Conservation (phyloP, 2,329 filamentous ascomycete species). For the Pseudopithomyces chartarum region DNA sequence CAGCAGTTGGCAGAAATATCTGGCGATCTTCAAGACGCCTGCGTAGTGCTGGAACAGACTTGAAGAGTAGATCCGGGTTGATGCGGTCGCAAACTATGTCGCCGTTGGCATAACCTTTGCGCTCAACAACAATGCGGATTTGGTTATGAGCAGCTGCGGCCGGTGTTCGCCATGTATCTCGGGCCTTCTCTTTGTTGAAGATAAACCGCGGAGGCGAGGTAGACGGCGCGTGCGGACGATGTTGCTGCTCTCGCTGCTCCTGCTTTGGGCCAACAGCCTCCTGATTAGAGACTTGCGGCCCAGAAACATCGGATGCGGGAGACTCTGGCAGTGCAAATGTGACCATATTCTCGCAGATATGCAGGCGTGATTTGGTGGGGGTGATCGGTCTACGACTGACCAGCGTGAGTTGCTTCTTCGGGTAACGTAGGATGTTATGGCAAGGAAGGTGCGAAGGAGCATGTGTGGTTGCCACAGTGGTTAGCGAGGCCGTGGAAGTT, state of each 20-base stretch:
- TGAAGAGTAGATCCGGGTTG: slow-evolving; percentile 4
- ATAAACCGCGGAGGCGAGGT: slow-evolving; percentile 2
- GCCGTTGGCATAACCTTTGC: slow-evolving; percentile 6
- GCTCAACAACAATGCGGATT: slow-evolving; percentile 10
- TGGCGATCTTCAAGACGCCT: slow-evolving; percentile 1
- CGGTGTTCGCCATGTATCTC: slow-evolving; percentile 5
- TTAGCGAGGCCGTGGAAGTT: not conserved
- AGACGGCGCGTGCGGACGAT: not conserved
- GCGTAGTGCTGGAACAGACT: not conserved
- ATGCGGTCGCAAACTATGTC: slow-evolving; percentile 8
- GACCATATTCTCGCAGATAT: not conserved
- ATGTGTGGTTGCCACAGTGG: not conserved
- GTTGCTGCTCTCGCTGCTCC: not conserved
- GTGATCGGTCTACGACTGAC: not conserved
- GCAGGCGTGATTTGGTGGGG: not conserved
- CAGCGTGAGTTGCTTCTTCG: not conserved
- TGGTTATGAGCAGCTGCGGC: not conserved
- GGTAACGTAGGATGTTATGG: not conserved
- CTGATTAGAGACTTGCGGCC: too few relatives aligned
- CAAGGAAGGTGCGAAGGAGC: not conserved
- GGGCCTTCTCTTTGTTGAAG: not conserved
- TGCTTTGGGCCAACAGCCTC: not conserved
- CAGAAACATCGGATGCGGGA: not conserved
- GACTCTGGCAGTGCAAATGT: not conserved
- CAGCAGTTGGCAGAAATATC: not conserved